A percentile compares a stretch with the other conserved stretches of the same genome.
These are phyloP conservation scores for Phytophthora melonis DNA, from an alignment of 352 stramenopile species.

Conservation along the genomic window DNA sequence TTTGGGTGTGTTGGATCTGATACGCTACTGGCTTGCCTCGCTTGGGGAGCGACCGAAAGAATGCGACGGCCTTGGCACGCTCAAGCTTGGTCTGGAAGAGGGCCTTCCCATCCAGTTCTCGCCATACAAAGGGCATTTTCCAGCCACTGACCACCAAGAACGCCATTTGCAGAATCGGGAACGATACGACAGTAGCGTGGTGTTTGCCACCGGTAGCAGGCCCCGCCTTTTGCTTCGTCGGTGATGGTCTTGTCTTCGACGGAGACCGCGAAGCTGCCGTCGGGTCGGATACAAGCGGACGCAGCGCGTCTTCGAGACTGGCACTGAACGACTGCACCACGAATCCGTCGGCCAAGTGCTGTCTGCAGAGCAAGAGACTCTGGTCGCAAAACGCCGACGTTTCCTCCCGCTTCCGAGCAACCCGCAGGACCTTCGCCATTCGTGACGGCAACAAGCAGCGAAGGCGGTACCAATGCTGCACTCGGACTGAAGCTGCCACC, in stretches of 20 bases:
- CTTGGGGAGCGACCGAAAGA: slow-evolving; percentile 60
- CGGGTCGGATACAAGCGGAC: slow-evolving; percentile 23
- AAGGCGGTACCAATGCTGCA: slow-evolving; percentile 46
- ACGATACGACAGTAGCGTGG: slow-evolving; percentile 17
- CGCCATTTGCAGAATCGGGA: slow-evolving; percentile 55
- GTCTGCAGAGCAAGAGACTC: slow-evolving; percentile 47
- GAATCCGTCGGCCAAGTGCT: slow-evolving; percentile 53
- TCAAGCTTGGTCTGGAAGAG: slow-evolving; percentile 58
- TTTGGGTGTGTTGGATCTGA: slow-evolving; percentile 8
- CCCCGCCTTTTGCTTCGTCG: slow-evolving; percentile 21
- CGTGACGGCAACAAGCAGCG: slow-evolving; percentile 33
- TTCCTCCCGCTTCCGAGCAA: slow-evolving; percentile 39
- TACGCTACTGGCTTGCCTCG: slow-evolving; percentile 22
- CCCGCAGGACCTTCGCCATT: slow-evolving; percentile 25
- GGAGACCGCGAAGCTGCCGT: slow-evolving; percentile 15
- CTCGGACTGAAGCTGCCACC: slow-evolving; percentile 23
- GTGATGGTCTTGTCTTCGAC: slow-evolving; percentile 17
- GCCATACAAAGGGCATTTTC: slow-evolving; percentile 48
- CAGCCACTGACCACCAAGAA: slow-evolving; percentile 56
- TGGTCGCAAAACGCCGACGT: slow-evolving; percentile 45
- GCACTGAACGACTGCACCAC: slow-evolving; percentile 40
- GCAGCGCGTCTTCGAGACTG: slow-evolving; percentile 32
- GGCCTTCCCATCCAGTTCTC: slow-evolving; percentile 44
- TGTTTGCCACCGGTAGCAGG: slow-evolving; percentile 11
- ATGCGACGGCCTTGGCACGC: slow-evolving; percentile 56